These are phyloP conservation scores for Alternaria triticimaculans DNA, from an alignment of 2,329 filamentous ascomycete genomes.

Conservation along the genomic window DNA sequence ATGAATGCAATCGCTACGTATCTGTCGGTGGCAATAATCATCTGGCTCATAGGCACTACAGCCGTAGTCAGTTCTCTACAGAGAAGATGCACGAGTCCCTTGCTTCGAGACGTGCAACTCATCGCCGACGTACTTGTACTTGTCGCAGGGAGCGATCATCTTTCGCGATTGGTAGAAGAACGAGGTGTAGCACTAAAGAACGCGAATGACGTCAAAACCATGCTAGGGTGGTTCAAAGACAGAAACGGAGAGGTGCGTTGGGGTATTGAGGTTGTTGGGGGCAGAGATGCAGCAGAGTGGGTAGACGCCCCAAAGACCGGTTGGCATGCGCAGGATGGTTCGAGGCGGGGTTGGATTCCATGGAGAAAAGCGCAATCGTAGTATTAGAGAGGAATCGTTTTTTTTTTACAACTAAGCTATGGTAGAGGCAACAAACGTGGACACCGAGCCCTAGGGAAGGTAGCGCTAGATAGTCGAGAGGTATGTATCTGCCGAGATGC, in stretches of 20 bases:
- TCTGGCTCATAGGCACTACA: slow-evolving; percentile 27
- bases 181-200: slow-evolving; percentile 17
- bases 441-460: not conserved
- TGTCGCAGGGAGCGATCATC: slow-evolving; percentile 31
- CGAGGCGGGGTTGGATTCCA: not conserved
- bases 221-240: slow-evolving; percentile 32
- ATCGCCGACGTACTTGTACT: slow-evolving; percentile 34
- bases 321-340: slow-evolving; percentile 7
- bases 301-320: slow-evolving; percentile 17
- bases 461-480: not conserved
- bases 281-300: slow-evolving; percentile 22
- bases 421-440: not conserved
- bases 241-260: slow-evolving; percentile 25
- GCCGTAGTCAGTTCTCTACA: slow-evolving; percentile 20
- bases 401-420: slow-evolving; percentile 9
- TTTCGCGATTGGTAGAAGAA: slow-evolving; percentile 25
- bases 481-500: not conserved
- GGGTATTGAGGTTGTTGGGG: slow-evolving; percentile 34
- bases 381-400: slow-evolving; percentile 15
- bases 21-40: slow-evolving; percentile 23
- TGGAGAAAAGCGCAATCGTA: not conserved
- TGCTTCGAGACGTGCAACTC: slow-evolving; percentile 30
- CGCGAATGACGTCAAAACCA: slow-evolving; percentile 14
- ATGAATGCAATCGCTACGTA: slow-evolving; percentile 29
- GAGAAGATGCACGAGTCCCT: slow-evolving; percentile 19